A percentile compares a stretch with the other conserved stretches of the same genome.
phyloP scores from a whole-genome alignment of 164 flowering plant species.

The Vitis riparia region DNA sequence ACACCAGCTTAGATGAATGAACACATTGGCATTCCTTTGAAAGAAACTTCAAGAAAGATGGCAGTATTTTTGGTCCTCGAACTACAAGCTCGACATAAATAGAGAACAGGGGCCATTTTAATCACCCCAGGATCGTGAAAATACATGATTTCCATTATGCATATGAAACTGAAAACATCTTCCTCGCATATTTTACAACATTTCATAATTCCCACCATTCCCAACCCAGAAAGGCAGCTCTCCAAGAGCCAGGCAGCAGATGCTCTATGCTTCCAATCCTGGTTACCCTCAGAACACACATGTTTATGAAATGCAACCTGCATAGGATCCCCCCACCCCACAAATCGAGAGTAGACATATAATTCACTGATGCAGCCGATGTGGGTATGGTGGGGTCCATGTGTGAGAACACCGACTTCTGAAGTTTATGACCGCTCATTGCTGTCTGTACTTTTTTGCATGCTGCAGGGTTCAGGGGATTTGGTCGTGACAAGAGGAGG shows the following conservation, averaged over 20 bases:
- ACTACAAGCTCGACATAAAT: not conserved
- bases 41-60: not conserved
- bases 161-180: not conserved
- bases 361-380: not conserved
- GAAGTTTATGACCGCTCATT: constrained; percentile 23
- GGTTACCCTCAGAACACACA: not conserved
- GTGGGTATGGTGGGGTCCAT: constrained; percentile 11
- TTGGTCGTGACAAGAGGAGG: constrained; percentile 45
- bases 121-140: not conserved
- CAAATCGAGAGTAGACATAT: not conserved
- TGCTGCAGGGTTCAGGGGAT: constrained; percentile 35
- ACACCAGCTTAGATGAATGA: not conserved
- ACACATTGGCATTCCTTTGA: constrained; percentile 1
- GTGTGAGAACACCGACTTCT: constrained; percentile 27
- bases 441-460: constrained; percentile 23
- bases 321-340: not conserved
- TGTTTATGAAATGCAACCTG: not conserved
- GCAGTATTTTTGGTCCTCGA: not conserved
- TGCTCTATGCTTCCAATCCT: not conserved
- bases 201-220: not conserved
- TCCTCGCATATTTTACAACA: not conserved
- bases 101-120: not conserved
- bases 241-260: not conserved
- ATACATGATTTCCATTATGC: not conserved
- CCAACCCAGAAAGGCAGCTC: not conserved